Percentiles rank a stretch among this genome's conserved stretches.
phyloP scores from a whole-genome alignment of 139 green algal genomes.

The Closterium sp. region DNA sequence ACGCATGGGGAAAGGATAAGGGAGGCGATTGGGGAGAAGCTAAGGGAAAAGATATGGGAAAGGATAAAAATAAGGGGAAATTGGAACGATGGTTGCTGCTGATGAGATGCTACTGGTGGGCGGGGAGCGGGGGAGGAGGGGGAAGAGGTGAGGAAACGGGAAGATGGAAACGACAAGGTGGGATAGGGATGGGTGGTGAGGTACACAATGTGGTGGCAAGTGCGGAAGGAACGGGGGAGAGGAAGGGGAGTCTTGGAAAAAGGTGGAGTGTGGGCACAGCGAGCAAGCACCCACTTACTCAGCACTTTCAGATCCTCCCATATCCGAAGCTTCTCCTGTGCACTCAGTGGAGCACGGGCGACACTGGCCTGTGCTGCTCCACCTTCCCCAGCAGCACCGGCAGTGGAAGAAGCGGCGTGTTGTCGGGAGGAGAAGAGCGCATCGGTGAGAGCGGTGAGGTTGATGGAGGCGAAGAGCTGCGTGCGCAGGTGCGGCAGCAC shows the following conservation, averaged over 20 bases:
- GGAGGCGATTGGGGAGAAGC: too few relatives aligned
- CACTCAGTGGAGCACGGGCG: background rate
- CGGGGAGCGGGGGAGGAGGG: background rate
- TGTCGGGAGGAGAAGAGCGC: conserved; percentile 38
- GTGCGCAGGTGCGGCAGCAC: conserved; percentile 60
- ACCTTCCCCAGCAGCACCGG: background rate
- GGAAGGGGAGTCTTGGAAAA: too few relatives aligned
- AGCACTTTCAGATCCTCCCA: conserved; percentile 66
- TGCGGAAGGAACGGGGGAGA: too few relatives aligned
- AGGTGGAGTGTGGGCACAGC: background rate
- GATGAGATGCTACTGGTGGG: too few relatives aligned
- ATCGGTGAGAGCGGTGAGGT: conserved; percentile 59
- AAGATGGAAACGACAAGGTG: background rate
- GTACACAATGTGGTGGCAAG: too few relatives aligned
- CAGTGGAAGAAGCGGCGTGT: background rate
- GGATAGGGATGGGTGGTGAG: background rate
- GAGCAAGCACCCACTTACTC: conserved; percentile 30
- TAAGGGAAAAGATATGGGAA: background rate
- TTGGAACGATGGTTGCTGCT: background rate
- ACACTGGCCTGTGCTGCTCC: background rate
- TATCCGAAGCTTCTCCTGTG: conserved; percentile 55
- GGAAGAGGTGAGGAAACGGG: background rate
- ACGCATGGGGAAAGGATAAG: background rate
- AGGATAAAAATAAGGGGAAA: background rate
- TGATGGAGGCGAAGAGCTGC: conserved; percentile 46